Evolutionary conservation across 2,329 filamentous ascomycete genomes (phyloP), one percentile per base, ranked within the genome.

Genomic region (Colletotrichum zoysiae): DNA sequence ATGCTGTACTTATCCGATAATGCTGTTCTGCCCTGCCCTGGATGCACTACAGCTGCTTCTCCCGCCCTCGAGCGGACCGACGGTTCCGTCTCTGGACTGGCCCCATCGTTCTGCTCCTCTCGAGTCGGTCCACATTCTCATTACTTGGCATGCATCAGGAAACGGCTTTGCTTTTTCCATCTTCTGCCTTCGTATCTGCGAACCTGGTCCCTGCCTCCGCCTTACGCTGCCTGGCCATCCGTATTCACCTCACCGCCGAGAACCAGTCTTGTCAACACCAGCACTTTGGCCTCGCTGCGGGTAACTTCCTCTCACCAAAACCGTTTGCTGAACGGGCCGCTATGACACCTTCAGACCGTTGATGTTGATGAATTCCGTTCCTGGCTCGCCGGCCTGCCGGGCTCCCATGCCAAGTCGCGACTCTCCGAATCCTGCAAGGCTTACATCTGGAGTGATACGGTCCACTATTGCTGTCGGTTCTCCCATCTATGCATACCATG

Each of bases 221-320:
- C 59, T 38, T 20, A 35, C 35, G 53, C 42, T 58, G 38, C 35
- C 58, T 58, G 44, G 51, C 51, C 60, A 44, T 46, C 51, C 60
- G 30, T 46, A 26, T 35, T 12, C 30, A 59, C 53, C 55, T 71
- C 65, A 69, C 69, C 69, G 69, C 69, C 46, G 53, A 48, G 59
- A 46, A 30, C 42, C 23, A 20, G 23, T 44, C n/a, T 40, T 53
- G 44, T 33, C 51, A 64, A 53, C 38, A 42, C 53, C n/a, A 44
- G 58, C 38, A 53, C 50, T 44, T 35, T 38, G 35, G 26, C 35
- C 44, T 30, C 4, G 40, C 26, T 50, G 35, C 35, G 35, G 44
- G 14, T 38, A 20, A 35, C 18, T 68, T 30, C 44, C 48, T 65
- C 35, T 26, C 42, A 20, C 51, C n/a, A 20, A 46, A 18, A 11